Evolutionary conservation across 768 basidiomycete genomes (phyloP), one percentile per base, ranked within the genome.

Genomic region (Lentinula sp.): DNA sequence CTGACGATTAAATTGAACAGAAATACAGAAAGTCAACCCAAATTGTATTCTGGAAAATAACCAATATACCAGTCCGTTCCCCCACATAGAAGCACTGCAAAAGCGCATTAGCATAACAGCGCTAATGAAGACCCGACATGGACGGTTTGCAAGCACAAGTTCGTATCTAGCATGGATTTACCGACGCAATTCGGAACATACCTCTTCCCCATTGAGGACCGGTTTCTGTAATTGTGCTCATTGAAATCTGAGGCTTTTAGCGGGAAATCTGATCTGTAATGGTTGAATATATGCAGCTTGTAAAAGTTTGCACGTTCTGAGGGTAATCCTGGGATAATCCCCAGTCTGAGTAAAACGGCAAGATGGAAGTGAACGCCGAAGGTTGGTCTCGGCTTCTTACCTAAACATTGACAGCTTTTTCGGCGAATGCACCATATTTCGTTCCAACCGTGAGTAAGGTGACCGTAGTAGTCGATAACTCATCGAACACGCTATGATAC

Each of bases 31-130:
- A 40, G 18, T 56, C 6, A 56, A 32, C n/a, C 15, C 23, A 56
- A 28, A 21, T 32, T 9, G 28, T 18, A 32, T 15, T 34, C 37
- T 34, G n/a, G 37, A 8, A 3, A 11, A 43, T 37, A n/a, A 13
- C 18, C 21, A 15, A 56, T 85, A 70, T 70, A 94, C 92, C 93
- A 94, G 74, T 92, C 89, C 23, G 89, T 92, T 56, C 93, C 93
- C 57, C 93, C 93, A 67, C 87, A 89, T 65, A 95, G 86, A 65
- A 93, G 73, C 43, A 93, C 93, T 95, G 31, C 13, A 59, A 16
- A 48, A 49, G 15, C 7, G 4, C 4, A 34, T 56, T 23, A 39
- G 54, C 23, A 39, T 21, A 15, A 18, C 15, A 15, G 18, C 23
- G 3, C 5, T 53, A n/a, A 21, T 39, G 34, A 9, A 31, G 1